Conservation (phyloP, 345 rosid genomes). For the Pistacia integerrima region DNA sequence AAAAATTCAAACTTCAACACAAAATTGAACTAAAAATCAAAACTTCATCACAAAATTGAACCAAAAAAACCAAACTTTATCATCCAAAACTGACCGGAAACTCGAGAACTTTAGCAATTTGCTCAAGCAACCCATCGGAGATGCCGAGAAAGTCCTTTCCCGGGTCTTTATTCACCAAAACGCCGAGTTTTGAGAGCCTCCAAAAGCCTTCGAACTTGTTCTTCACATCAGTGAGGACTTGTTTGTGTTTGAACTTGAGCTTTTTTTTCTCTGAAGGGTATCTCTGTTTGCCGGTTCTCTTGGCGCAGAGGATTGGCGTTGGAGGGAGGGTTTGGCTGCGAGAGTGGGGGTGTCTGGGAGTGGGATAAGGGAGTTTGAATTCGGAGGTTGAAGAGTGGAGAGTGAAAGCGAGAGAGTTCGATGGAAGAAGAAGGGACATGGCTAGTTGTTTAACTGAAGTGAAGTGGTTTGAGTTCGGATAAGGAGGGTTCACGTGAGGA, state of each 20-base stretch:
- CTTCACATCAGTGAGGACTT: conserved; percentile 43
- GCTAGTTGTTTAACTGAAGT: neutral
- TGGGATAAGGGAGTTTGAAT: conserved; percentile 17
- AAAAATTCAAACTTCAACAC: neutral
- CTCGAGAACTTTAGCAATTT: conserved; percentile 74
- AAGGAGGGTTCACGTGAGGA: neutral
- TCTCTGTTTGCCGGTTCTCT: conserved; percentile 82
- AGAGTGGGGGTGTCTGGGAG: conserved; percentile 20
- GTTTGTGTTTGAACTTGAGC: conserved; percentile 61
- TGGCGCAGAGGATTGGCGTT: conserved; percentile 47
- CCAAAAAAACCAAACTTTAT: neutral
- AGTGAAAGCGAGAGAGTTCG: conserved; percentile 24
- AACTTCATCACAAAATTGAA: conserved; percentile 19
- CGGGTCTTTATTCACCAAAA: conserved; percentile 72
- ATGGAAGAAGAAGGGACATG: conserved; percentile 37
- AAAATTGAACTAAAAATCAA: neutral
- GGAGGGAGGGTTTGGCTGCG: conserved; percentile 30
- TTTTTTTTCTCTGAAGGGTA: conserved; percentile 97
- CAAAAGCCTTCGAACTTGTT: conserved; percentile 82
- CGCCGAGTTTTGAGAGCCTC: conserved; percentile 82
- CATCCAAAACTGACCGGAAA: conserved; percentile 59
- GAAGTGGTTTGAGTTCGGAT: neutral
- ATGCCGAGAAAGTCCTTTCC: conserved; percentile 76
- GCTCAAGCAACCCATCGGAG: conserved; percentile 72
- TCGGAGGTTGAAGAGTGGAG: conserved; percentile 12